Evolutionary conservation across 1,284 basidiomycete genomes (phyloP), one percentile per base, ranked within the genome.

Genomic region (Cutaneotrichosporon spelunceum): DNA sequence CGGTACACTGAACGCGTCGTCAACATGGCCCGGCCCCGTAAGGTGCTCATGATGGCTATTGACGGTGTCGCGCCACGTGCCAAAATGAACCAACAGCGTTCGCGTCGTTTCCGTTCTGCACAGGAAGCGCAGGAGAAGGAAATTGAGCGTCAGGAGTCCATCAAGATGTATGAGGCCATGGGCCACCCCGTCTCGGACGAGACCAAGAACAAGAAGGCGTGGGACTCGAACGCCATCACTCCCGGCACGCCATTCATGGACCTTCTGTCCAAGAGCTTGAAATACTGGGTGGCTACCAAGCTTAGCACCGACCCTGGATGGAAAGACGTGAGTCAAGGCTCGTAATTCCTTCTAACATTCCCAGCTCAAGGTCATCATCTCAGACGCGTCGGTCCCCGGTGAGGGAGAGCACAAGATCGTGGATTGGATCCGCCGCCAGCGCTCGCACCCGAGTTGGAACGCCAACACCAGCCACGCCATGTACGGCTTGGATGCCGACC

Each of bases 371-470:
- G 90, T 99, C 66, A 88, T 99, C 68, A 92, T 99, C 64, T 99
- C 96, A 2, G 96, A 99, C 71, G 92, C 95, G 2, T 89, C 90
- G 60, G 96, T 99, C 11, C 95, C 95, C 1, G 95, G 95, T 67
- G 96, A 99, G 80, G 96, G 96, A 74, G 96, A 99, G 79, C 96
- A 99, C 81, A 99, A 99, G 82, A 98, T 99, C 69, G 98, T 99
- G 92, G 96, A 99, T 75, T 97, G 87, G 78, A 96, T 99, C 68
- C 84, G 96, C 62, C 85, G 94, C 53, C 93, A 97, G 73, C 85
- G 96, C 54, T 84, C 85, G 53, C 90, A 96, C 73, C 85, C 87
- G 34, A 88, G 88, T 13, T 89, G 98, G 81, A 89, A 99, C 78
- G 88, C 96, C 30, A 99, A 99, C 75, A 98, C 93, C 4, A 84